These are phyloP conservation scores for Starmerella roubikii DNA, from an alignment of 805 yeast species.

Conservation along the genomic window DNA sequence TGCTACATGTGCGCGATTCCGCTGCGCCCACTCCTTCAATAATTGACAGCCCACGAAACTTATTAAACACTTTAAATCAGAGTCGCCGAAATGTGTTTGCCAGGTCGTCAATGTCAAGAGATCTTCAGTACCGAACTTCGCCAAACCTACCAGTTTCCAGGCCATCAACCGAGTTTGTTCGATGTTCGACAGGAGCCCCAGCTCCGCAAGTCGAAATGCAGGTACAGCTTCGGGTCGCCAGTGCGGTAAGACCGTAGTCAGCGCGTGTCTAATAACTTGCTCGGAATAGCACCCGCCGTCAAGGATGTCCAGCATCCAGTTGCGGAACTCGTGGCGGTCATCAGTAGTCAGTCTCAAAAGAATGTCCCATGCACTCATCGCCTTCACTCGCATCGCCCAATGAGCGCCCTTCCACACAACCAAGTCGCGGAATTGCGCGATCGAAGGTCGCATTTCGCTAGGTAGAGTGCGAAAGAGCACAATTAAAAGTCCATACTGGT, in stretches of 20 bases:
- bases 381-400: constrained; percentile 16
- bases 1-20: too few relatives aligned
- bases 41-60: too few relatives aligned
- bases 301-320: constrained; percentile 15
- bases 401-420: constrained; percentile 15
- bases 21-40: too few relatives aligned
- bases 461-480: constrained; percentile 12
- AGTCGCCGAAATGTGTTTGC: background rate
- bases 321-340: constrained; percentile 5
- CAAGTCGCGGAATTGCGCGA: constrained; percentile 17
- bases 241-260: background rate
- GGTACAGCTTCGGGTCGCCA: constrained; percentile 6
- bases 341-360: constrained; percentile 3
- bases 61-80: too few relatives aligned
- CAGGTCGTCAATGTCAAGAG: background rate
- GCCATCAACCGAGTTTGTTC: background rate
- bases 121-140: background rate
- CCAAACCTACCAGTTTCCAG: background rate
- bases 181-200: constrained; percentile 1
- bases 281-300: constrained; percentile 5
- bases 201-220: background rate
- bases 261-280: background rate
- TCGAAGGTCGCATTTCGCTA: constrained; percentile 8
- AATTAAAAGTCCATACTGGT: constrained; percentile 19
- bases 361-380: constrained; percentile 20